Percentiles rank a stretch among this genome's conserved stretches.
phyloP scores from a whole-genome alignment of 495 filamentous ascomycete species.

The Schizothecium vesticola region DNA sequence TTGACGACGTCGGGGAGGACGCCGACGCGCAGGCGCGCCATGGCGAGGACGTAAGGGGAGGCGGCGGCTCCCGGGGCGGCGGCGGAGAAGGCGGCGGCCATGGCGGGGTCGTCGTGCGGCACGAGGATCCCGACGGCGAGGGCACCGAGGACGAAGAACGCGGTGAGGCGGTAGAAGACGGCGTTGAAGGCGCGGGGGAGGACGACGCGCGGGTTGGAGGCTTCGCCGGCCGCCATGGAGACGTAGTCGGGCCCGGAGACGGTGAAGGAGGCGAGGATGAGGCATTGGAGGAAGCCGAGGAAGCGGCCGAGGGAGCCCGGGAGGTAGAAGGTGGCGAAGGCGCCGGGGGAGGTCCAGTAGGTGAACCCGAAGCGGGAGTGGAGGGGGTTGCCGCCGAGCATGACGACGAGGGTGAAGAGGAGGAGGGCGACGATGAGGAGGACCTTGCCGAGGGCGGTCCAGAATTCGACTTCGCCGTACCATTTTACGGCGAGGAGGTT shows the following conservation, averaged over 20 bases:
- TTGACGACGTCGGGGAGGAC: conserved; percentile 76
- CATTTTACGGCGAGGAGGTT: conserved; percentile 58
- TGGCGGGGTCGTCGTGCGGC: conserved; percentile 49
- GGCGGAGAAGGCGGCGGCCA: conserved; percentile 49
- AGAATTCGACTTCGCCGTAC: conserved; percentile 58
- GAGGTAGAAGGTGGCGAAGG: conserved; percentile 59
- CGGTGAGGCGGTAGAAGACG: conserved; percentile 67
- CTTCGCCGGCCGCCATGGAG: conserved; percentile 69
- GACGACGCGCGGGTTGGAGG: conserved; percentile 60
- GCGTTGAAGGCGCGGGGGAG: conserved; percentile 70
- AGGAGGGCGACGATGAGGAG: conserved; percentile 63
- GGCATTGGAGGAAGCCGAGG: conserved; percentile 62
- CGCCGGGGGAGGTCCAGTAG: conserved; percentile 67
- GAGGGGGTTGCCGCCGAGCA: conserved; percentile 68
- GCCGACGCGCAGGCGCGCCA: conserved; percentile 64
- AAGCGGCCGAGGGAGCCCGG: conserved; percentile 60
- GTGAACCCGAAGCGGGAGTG: conserved; percentile 68
- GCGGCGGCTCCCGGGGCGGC: conserved; percentile 57
- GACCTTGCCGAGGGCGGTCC: conserved; percentile 62
- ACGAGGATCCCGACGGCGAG: conserved; percentile 65
- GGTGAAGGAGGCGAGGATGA: conserved; percentile 75
- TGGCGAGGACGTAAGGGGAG: conserved; percentile 84
- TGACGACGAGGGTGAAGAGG: conserved; percentile 66
- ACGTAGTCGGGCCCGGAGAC: conserved; percentile 80
- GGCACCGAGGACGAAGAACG: conserved; percentile 71